phyloP scores from a whole-genome alignment of 257 asterid genomes.

The Przewalskia tangutica region DNA sequence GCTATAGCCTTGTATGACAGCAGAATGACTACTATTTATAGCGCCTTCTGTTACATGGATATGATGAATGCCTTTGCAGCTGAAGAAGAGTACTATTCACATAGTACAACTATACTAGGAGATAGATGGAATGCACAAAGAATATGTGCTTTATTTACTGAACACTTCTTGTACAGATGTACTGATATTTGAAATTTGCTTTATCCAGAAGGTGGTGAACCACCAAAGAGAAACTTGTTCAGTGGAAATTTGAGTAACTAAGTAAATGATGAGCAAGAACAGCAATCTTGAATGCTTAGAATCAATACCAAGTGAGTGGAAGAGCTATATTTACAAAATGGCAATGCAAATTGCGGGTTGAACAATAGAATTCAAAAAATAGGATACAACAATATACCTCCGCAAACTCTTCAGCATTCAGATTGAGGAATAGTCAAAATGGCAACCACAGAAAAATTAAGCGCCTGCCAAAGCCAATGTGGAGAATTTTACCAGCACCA shows the following conservation, averaged over 20 bases:
- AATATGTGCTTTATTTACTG: not conserved
- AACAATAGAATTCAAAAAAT: conserved; percentile 7
- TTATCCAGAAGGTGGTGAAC: not conserved
- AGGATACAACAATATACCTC: conserved; percentile 24
- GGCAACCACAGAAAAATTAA: conserved; percentile 6
- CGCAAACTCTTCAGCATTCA: conserved; percentile 8
- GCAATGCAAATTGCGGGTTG: conserved; percentile 5
- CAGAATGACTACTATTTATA: not conserved
- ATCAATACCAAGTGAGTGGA: not conserved
- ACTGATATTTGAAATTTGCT: not conserved
- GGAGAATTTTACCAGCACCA: conserved; percentile 12
- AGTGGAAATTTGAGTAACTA: not conserved
- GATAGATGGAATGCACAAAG: not conserved
- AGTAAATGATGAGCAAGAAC: not conserved
- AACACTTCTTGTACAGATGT: not conserved
- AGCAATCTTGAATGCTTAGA: not conserved
- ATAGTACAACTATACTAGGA: not conserved
- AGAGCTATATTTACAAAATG: conserved; percentile 15
- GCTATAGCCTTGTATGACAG: not conserved
- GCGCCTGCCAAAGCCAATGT: not conserved
- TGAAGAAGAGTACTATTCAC: not conserved
- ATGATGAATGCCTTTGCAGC: not conserved
- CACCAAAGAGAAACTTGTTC: not conserved
- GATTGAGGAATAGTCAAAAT: conserved; percentile 13
- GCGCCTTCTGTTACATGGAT: not conserved